Conservation (phyloP, 2,329 filamentous ascomycete species). For the Pseudophaeomoniella oleicola region DNA sequence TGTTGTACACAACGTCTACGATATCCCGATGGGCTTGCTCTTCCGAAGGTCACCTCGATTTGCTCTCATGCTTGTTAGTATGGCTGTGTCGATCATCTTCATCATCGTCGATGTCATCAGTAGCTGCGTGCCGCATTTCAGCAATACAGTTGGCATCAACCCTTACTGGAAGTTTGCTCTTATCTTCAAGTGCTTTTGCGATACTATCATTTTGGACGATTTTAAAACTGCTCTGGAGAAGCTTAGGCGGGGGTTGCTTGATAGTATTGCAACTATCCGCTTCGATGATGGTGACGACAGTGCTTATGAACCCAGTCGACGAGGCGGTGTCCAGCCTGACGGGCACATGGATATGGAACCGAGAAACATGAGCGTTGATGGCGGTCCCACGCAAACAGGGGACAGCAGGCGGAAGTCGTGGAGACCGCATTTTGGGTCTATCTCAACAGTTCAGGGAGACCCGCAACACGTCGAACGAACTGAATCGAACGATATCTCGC, state of each 20-base stretch:
- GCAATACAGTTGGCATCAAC: constrained; percentile 31
- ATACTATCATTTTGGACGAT: constrained; percentile 50
- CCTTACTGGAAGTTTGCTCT: constrained; percentile 43
- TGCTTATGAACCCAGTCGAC: not conserved
- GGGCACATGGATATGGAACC: too few relatives aligned
- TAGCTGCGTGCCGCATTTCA: constrained; percentile 1
- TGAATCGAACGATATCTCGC: not conserved
- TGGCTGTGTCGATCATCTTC: constrained; percentile 50
- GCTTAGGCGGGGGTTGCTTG: not conserved
- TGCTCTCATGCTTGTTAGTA: constrained; percentile 45
- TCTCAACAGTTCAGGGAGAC: not conserved
- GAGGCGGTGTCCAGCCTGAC: not conserved
- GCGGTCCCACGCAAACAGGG: not conserved
- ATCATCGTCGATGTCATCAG: constrained; percentile 46
- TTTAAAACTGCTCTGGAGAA: constrained; percentile 44
- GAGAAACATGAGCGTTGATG: not conserved
- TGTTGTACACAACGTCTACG: constrained; percentile 47
- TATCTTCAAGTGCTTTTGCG: constrained; percentile 52
- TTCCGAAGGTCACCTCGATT: constrained; percentile 47
- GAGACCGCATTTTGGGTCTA: constrained; percentile 1
- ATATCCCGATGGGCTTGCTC: constrained; percentile 48
- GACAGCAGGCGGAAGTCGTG: not conserved
- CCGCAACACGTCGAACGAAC: not conserved
- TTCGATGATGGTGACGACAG: too few relatives aligned
- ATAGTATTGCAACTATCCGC: not conserved